phyloP scores from a whole-genome alignment of 345 rosid genomes.

The Citrus sp. region DNA sequence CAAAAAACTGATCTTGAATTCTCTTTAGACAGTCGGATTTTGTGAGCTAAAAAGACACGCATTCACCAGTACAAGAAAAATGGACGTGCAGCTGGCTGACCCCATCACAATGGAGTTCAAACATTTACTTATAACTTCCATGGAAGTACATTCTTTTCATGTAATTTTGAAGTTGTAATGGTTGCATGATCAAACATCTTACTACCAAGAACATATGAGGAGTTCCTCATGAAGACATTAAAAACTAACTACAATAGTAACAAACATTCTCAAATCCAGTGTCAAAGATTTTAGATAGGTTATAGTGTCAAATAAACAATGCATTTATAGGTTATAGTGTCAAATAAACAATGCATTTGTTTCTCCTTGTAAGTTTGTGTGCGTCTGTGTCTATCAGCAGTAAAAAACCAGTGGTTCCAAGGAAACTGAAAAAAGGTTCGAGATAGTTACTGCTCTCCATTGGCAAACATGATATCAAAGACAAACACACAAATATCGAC shows the following conservation, averaged over 20 bases:
- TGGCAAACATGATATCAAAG: conserved; percentile 85
- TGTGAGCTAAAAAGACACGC: not conserved
- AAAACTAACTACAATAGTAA: not conserved
- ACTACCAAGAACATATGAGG: not conserved
- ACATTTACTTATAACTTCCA: not conserved
- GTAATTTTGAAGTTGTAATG: not conserved
- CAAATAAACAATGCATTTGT: not conserved
- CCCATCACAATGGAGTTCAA: not conserved
- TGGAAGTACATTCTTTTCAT: not conserved
- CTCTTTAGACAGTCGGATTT: too few species aligned
- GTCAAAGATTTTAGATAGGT: not conserved
- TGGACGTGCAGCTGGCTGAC: not conserved
- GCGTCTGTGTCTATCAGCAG: not conserved
- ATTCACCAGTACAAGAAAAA: not conserved
- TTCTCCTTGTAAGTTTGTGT: not conserved
- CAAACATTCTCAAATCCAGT: not conserved
- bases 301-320: not conserved
- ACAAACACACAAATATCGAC: conserved; percentile 74
- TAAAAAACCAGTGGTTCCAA: not conserved
- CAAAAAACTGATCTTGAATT: too few species aligned
- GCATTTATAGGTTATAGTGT: not conserved
- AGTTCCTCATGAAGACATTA: not conserved
- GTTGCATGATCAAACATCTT: not conserved
- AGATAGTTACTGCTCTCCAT: conserved; percentile 69
- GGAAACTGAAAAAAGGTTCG: conserved; percentile 18